Evolutionary conservation across 805 yeast genomes (phyloP).

Genomic region (Diddensiella transvaalensis): DNA sequence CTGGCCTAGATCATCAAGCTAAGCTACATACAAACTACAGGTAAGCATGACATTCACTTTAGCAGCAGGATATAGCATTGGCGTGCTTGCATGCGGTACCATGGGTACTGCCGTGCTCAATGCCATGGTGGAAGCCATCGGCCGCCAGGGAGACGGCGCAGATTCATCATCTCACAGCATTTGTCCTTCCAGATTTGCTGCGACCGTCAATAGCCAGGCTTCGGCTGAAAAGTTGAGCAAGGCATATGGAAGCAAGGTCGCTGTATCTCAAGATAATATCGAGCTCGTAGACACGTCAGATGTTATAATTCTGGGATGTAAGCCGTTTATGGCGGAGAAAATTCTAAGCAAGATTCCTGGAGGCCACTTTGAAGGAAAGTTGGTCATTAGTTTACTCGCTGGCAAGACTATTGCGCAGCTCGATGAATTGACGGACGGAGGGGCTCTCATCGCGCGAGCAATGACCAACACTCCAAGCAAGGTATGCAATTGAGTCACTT

Average conservation of each 20-base stretch:
- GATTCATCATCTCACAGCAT: constrained; percentile 34
- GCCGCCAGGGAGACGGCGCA: no score
- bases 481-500: constrained; percentile 9
- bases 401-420: constrained; percentile 85
- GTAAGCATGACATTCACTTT: no score
- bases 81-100: constrained; percentile 89
- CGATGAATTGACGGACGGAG: constrained; percentile 35
- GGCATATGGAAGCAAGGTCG: constrained; percentile 52
- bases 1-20: no score
- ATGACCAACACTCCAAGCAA: constrained; percentile 98
- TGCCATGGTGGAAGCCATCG: constrained; percentile 61
- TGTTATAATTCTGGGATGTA: constrained; percentile 77
- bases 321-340: constrained; percentile 73
- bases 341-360: constrained; percentile 50
- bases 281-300: constrained; percentile 62
- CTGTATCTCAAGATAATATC: constrained; percentile 47
- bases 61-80: constrained; percentile 46
- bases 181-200: constrained; percentile 66
- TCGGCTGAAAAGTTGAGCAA: constrained; percentile 48
- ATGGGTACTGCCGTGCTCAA: constrained; percentile 92
- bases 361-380: constrained; percentile 45
- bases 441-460: constrained; percentile 70
- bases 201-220: constrained; percentile 62
- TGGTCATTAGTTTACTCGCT: constrained; percentile 81
- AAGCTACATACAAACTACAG: no score